Evolutionary conservation across 2,329 filamentous ascomycete genomes (phyloP).

Genomic region (Sporothrix pseudoabietina): DNA sequence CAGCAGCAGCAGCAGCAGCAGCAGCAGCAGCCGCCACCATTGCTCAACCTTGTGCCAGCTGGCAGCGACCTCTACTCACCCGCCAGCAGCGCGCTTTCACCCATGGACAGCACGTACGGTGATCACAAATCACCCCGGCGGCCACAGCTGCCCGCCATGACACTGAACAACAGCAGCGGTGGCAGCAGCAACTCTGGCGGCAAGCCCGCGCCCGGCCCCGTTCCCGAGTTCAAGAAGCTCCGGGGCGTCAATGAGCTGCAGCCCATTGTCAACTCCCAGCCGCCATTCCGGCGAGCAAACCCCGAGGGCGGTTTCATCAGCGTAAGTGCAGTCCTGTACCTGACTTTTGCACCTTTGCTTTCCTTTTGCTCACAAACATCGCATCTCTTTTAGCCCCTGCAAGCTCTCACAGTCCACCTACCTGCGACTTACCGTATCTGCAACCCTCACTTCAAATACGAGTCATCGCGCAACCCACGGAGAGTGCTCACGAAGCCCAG

Average conservation of each 20-base stretch:
- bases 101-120: conserved; percentile 67
- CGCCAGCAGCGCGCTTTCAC: conserved; percentile 65
- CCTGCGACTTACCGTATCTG: conserved; percentile 97
- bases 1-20: conserved; percentile 58
- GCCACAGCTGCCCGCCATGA: conserved; percentile 38
- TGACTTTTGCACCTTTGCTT: conserved; percentile 19
- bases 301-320: conserved; percentile 98
- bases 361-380: conserved; percentile 14
- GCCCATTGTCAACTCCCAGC: conserved; percentile 82
- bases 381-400: conserved; percentile 67
- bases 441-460: conserved; percentile 97
- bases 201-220: conserved; percentile 61
- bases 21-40: conserved; percentile 64
- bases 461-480: conserved; percentile 93
- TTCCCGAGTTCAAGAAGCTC: conserved; percentile 86
- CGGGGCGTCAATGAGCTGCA: conserved; percentile 72
- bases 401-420: conserved; percentile 90
- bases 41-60: conserved; percentile 60
- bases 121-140: conserved; percentile 62
- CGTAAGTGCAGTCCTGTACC: conserved; percentile 55
- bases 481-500: conserved; percentile 96
- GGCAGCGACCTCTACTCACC: conserved; percentile 64
- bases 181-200: conserved; percentile 19
- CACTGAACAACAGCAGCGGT: conserved; percentile 29
- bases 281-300: conserved; percentile 87